Evolutionary conservation across 805 yeast genomes (phyloP), one percentile per base, ranked within the genome.

Genomic region (Kodamaea hsintzibuensis): DNA sequence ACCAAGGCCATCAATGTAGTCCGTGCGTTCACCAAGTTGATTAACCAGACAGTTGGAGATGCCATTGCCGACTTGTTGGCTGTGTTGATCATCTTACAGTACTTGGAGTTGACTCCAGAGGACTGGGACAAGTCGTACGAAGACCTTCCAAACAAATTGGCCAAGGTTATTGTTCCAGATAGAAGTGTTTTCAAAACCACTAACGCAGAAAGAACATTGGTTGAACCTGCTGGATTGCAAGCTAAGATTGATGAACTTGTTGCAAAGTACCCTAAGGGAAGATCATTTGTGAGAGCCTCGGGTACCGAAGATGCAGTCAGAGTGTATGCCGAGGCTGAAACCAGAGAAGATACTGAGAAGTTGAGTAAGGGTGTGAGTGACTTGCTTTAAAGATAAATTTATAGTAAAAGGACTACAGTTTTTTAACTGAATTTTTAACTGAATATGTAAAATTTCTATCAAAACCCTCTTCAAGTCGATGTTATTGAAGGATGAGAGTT

Each of bases 291-390:
- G 2, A 83, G 99, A 61, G 98, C 99, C 8, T 88, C 96, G 56
- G 99, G 99, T 12, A 95, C 99, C 1, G 99, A 95, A 69, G 96
- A 95, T 69, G 98, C 97, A 0, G 98, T 95, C 1, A 82, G 99
- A 62, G 90, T 95, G 6, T 95, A 95, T 61, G 95, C 97, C 0
- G 99, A 95, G 70, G 96, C 97, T 0, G 77, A 74, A 2, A 79
- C 73, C 16, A 50, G 58, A 40, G 73, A 63, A 44, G 50, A 70
- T 40, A 72, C 71, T 6, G 71, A 63, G 43, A 59, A 57, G 30
- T 68, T 76, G 49, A 63, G 72, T 3, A 47, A 55, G 49, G 56
- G 59, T 43, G 74, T 74, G 13, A 65, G 70, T 40, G 61, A 62
- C 17, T 57, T 73, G 50, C 65, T 73, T 25, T 46, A 10, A n/a